phyloP scores from a whole-genome alignment of 2,329 filamentous ascomycete genomes.

The Colletotrichum sublineola region DNA sequence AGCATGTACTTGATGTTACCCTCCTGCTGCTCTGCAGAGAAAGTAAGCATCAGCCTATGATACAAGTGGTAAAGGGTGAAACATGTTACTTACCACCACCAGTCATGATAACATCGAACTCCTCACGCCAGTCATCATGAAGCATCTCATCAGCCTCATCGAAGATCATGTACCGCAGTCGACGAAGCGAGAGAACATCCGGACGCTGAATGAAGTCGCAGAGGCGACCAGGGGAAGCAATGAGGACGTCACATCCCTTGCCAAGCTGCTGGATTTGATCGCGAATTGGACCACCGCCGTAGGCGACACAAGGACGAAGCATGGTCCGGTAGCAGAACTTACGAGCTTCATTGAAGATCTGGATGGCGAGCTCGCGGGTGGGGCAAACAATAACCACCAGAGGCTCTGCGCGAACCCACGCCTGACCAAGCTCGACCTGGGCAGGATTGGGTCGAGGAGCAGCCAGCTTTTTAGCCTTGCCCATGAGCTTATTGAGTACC shows the following conservation, averaged over 20 bases:
- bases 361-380: conserved; percentile 89
- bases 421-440: conserved; percentile 64
- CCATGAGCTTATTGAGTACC: conserved; percentile 91
- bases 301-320: conserved; percentile 90
- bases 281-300: conserved; percentile 82
- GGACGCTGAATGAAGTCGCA: conserved; percentile 84
- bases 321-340: conserved; percentile 95
- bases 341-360: conserved; percentile 95
- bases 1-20: conserved; percentile 80
- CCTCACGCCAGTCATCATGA: conserved; percentile 80
- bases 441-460: conserved; percentile 79
- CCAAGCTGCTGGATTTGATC: conserved; percentile 80
- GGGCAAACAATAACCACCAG: conserved; percentile 88
- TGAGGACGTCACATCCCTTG: conserved; percentile 89
- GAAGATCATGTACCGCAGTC: conserved; percentile 85
- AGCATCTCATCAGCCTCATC: conserved; percentile 98
- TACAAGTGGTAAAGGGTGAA: not conserved
- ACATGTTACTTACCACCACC: conserved; percentile 77
- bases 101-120: conserved; percentile 80
- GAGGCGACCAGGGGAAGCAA: conserved; percentile 89
- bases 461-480: conserved; percentile 90
- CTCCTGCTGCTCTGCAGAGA: conserved; percentile 76
- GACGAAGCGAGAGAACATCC: conserved; percentile 76
- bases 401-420: conserved; percentile 80
- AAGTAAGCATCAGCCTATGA: conserved; percentile 44